phyloP scores from a whole-genome alignment of 345 rosid species.

The Psidium guajava region DNA sequence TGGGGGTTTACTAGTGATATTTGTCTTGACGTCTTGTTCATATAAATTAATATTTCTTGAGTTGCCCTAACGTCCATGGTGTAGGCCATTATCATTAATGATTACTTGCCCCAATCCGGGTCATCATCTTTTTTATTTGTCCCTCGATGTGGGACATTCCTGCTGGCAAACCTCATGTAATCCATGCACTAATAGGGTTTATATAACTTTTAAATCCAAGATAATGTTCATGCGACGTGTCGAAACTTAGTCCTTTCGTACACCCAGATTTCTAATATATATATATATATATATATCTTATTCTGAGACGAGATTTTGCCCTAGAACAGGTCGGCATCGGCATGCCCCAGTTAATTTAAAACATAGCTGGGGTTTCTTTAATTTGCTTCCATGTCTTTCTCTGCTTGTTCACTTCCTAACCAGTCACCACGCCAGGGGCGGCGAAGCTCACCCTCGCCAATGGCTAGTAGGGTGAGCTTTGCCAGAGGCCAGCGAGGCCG shows the following conservation, averaged over 20 bases:
- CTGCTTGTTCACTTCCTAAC: too few species aligned
- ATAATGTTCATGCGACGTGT: background rate
- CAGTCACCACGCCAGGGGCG: too few species aligned
- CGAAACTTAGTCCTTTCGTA: background rate
- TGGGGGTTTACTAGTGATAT: background rate
- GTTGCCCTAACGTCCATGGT: background rate
- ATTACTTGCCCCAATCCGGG: background rate
- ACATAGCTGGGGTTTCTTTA: background rate
- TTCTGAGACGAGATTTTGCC: too few species aligned
- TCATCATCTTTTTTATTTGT: background rate
- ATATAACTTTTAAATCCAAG: background rate
- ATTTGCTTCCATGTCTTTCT: too few species aligned
- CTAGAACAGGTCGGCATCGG: background rate
- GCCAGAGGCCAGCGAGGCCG: too few species aligned
- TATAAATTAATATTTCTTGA: background rate
- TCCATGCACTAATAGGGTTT: background rate
- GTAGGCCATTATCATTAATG: background rate
- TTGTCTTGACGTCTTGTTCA: background rate
- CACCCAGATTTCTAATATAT: background rate
- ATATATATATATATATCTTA: background rate
- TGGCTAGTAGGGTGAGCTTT: too few species aligned
- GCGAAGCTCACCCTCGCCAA: too few species aligned
- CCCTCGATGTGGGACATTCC: background rate
- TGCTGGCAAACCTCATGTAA: background rate
- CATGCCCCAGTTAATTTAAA: background rate